phyloP scores from a whole-genome alignment of 2,329 filamentous ascomycete genomes.

The Calonectria henricotiae region DNA sequence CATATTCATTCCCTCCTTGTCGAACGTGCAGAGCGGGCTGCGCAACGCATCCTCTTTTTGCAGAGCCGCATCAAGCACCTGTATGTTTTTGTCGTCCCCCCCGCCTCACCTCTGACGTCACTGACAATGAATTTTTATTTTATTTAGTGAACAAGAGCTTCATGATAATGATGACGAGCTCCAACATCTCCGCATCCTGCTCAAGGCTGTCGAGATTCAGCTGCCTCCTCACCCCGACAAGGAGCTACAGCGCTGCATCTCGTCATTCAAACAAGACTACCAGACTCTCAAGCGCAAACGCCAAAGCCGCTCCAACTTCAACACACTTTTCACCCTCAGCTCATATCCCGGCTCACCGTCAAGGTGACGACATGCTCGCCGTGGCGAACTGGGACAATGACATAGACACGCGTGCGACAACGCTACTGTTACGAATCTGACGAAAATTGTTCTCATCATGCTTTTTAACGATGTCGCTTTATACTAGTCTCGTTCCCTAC shows the following conservation, averaged over 20 bases:
- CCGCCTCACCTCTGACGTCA: neutral
- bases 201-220: conserved; percentile 76
- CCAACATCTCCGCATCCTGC: conserved; percentile 74
- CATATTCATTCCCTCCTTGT: conserved; percentile 76
- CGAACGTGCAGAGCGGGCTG: conserved; percentile 71
- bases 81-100: conserved; percentile 58
- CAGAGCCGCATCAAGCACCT: conserved; percentile 73
- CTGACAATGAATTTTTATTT: conserved; percentile 32
- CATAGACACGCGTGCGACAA: conserved; percentile 38
- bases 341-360: conserved; percentile 45
- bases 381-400: conserved; percentile 32
- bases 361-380: conserved; percentile 37
- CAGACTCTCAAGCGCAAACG: conserved; percentile 66
- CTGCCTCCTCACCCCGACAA: conserved; percentile 68
- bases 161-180: conserved; percentile 74
- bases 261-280: conserved; percentile 75
- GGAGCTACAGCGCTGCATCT: conserved; percentile 73
- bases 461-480: conserved; percentile 37
- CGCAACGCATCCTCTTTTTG: conserved; percentile 73
- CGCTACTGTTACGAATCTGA: conserved; percentile 44
- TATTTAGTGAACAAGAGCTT: conserved; percentile 69
- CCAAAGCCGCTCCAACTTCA: conserved; percentile 55
- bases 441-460: conserved; percentile 42
- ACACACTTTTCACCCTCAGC: conserved; percentile 52
- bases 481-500: conserved; percentile 41